Evolutionary conservation across 345 rosid genomes (phyloP), one percentile per base, ranked within the genome.

Genomic region (Ceriops tagal): DNA sequence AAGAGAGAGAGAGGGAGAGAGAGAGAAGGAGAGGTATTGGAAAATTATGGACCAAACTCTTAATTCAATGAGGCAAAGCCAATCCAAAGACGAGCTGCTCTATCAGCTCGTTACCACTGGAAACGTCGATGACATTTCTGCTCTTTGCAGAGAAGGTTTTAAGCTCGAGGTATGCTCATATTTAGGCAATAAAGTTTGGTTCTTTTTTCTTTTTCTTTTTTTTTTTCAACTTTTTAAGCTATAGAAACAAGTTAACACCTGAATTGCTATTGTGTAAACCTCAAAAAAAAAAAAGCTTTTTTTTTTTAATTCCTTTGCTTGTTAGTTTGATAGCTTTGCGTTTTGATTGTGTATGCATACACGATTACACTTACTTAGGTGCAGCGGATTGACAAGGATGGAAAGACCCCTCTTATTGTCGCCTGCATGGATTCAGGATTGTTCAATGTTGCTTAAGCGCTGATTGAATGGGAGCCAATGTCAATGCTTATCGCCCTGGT

Each of bases 401-500:
- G 86, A 28, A 82, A 84, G 73, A 84, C 84, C 15, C 73, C 86
- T 58, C 79, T 84, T 31, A 76, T 78, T 61, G 79, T 72, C 52
- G 84, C 88, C 20, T 77, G 86, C 67, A 68, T 68, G 73, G 69
- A 73, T 59, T 59, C 73, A 21, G 70, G 67, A 47, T 53, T 72
- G 39, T 63, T 58, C 35, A 59, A 72, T 67, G 80, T 77, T 58
- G 80, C 77, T 51, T 58, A 26, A 53, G 53, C 67, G 58, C 43
- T 77, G 73, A 72, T 77, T 68, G 62, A 77, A 16, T 77, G 63
- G 80, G 77, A 0, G 88, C 97, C 28, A 87, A 92, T 68, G 89
- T 85, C 58, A 87, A 92, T 79, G 91, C 93, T 52, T 92, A 95
- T 80, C 96, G 96, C 53, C 96, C 96, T 24, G 93, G 98, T 95